Percentiles rank a stretch among this genome's conserved stretches.
Evolutionary conservation across 2,329 filamentous ascomycete genomes (phyloP).

Genomic region (Fusarium torreyae): DNA sequence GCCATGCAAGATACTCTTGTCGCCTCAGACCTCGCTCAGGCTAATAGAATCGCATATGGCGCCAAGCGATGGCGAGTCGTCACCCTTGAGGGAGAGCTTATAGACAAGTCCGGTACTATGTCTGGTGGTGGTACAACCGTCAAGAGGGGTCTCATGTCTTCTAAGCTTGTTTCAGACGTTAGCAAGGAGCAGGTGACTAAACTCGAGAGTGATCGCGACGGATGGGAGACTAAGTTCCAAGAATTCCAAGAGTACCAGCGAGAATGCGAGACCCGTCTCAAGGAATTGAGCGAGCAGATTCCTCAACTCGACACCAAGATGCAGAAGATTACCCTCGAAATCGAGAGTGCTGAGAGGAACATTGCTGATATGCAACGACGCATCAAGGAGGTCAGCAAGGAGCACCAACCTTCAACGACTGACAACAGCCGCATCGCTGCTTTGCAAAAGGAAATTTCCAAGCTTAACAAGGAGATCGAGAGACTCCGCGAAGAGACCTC

Average conservation of each 20-base stretch:
- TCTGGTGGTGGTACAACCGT: slow-evolving; percentile 94
- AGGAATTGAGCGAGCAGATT: slow-evolving; percentile 81
- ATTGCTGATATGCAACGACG: slow-evolving; percentile 87
- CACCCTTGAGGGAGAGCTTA: slow-evolving; percentile 93
- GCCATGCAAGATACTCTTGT: slow-evolving; percentile 96
- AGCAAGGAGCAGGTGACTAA: slow-evolving; percentile 90
- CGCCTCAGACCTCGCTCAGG: slow-evolving; percentile 92
- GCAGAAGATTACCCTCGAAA: slow-evolving; percentile 90
- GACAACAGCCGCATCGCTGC: slow-evolving; percentile 82
- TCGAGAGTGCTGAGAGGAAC: slow-evolving; percentile 89
- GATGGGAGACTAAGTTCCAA: slow-evolving; percentile 85
- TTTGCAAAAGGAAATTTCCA: slow-evolving; percentile 83
- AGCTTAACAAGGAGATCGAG: slow-evolving; percentile 82
- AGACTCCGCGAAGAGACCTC: slow-evolving; percentile 88
- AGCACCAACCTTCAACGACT: slow-evolving; percentile 84
- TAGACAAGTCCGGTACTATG: slow-evolving; percentile 99
- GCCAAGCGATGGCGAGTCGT: slow-evolving; percentile 96
- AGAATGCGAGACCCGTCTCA: slow-evolving; percentile 81
- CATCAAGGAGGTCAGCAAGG: slow-evolving; percentile 85
- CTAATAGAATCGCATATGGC: slow-evolving; percentile 96
- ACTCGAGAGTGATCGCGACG: slow-evolving; percentile 88
- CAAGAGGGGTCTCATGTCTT: slow-evolving; percentile 95
- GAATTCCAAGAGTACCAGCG: slow-evolving; percentile 88
- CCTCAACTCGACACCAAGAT: slow-evolving; percentile 90
- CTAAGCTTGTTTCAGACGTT: slow-evolving; percentile 89